These are phyloP conservation scores for Gracilaria domingensis DNA, from an alignment of 23 red algal species.

Conservation along the genomic window DNA sequence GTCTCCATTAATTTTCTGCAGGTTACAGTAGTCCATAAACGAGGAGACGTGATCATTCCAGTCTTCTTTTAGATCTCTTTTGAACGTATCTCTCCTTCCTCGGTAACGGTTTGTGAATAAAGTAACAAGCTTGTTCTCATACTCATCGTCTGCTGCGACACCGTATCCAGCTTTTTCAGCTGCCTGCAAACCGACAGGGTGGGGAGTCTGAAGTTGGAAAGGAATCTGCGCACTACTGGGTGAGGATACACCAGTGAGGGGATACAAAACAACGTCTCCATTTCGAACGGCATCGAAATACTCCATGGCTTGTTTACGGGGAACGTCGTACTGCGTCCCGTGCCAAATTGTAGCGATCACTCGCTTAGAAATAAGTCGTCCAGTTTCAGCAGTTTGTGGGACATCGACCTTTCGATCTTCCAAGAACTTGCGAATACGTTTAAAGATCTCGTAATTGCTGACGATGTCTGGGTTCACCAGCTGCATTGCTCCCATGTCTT, in stretches of 20 bases:
- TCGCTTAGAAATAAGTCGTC: background rate
- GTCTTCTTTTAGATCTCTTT: background rate
- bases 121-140: background rate
- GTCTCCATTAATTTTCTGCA: background rate
- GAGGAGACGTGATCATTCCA: background rate
- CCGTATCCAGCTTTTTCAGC: background rate
- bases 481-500: background rate
- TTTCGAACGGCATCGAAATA: background rate
- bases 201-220: background rate
- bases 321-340: background rate
- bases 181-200: background rate
- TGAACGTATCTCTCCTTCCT: background rate
- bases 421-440: background rate
- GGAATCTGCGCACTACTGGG: background rate
- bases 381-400: background rate
- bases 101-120: background rate
- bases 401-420: background rate
- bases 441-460: background rate
- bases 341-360: background rate
- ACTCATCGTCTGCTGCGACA: background rate
- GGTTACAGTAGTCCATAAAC: slow-evolving; percentile 9
- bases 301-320: background rate
- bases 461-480: background rate
- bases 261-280: background rate
- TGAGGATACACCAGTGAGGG: no score